Evolutionary conservation across 2,329 filamentous ascomycete species (phyloP).

Genomic region (Phialophora expanda): DNA sequence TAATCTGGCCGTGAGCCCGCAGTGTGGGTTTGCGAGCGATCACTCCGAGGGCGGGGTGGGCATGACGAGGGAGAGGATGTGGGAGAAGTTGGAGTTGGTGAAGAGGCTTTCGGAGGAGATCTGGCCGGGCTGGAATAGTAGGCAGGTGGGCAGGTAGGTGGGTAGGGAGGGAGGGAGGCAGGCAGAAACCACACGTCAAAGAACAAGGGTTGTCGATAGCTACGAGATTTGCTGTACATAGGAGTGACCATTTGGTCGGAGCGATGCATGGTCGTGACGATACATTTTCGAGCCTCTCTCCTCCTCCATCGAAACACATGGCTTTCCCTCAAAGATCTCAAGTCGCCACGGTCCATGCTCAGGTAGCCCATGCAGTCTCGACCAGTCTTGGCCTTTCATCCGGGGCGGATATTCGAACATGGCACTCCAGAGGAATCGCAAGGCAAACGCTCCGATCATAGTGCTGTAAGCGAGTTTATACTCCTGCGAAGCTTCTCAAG

Average conservation of each 20-base stretch:
- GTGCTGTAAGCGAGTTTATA: not conserved
- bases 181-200: too few species aligned
- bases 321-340: too few species aligned
- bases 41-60: slow-evolving; percentile 68
- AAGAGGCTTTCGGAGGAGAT: slow-evolving; percentile 74
- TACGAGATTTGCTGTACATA: too few species aligned
- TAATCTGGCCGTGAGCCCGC: slow-evolving; percentile 70
- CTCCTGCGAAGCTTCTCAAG: not conserved
- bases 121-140: slow-evolving; percentile 55
- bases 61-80: slow-evolving; percentile 71
- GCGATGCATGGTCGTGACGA: too few species aligned
- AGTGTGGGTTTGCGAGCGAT: slow-evolving; percentile 77
- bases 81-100: slow-evolving; percentile 73
- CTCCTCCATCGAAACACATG: too few species aligned
- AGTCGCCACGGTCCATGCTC: too few species aligned
- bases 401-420: too few species aligned
- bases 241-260: too few species aligned
- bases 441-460: not conserved
- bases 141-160: not conserved
- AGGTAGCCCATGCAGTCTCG: too few species aligned
- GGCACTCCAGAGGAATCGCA: too few species aligned
- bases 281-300: too few species aligned
- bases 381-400: too few species aligned
- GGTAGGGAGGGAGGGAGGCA: not conserved
- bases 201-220: not conserved